Evolutionary conservation across 192 early-diverging fungal species (phyloP).

Genomic region (Coemansia sp.): DNA sequence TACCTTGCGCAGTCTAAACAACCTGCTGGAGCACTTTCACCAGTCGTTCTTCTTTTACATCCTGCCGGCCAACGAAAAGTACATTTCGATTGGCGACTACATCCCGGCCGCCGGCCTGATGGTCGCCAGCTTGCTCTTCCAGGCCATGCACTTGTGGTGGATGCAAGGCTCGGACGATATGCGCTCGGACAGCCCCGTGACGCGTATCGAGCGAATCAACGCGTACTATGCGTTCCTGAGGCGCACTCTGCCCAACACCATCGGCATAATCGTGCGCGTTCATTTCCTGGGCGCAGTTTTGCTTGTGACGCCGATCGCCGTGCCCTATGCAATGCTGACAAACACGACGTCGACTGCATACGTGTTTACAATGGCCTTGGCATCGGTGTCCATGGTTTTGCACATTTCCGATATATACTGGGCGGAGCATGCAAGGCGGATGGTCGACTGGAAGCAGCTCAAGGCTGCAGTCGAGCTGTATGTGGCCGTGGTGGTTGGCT

Average conservation of each 20-base stretch:
- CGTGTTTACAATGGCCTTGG: slow-evolving; percentile 35
- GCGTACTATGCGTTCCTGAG: slow-evolving; percentile 44
- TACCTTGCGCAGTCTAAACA: slow-evolving; percentile 83
- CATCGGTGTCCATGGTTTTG: slow-evolving; percentile 48
- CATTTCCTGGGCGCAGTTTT: slow-evolving; percentile 54
- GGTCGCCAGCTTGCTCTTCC: slow-evolving; percentile 70
- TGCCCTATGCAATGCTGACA: slow-evolving; percentile 22
- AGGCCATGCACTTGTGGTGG: slow-evolving; percentile 65
- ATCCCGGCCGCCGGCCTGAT: slow-evolving; percentile 84
- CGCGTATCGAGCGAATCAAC: slow-evolving; percentile 47
- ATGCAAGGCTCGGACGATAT: slow-evolving; percentile 39
- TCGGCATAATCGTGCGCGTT: slow-evolving; percentile 33
- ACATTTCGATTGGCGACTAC: slow-evolving; percentile 90
- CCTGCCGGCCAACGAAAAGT: slow-evolving; percentile 74
- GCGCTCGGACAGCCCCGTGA: slow-evolving; percentile 31
- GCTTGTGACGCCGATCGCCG: slow-evolving; percentile 20
- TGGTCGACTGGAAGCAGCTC: slow-evolving; percentile 50
- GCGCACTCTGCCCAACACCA: slow-evolving; percentile 24
- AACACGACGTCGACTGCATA: slow-evolving; percentile 28
- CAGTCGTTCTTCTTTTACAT: slow-evolving; percentile 98
- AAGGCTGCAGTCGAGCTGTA: slow-evolving; percentile 45
- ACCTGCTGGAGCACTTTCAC: slow-evolving; percentile 92
- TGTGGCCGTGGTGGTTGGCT: slow-evolving; percentile 64
- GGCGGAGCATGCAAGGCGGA: slow-evolving; percentile 36
- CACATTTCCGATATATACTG: slow-evolving; percentile 64